A percentile compares a stretch with the other conserved stretches of the same genome.
phyloP scores from a whole-genome alignment of 192 early-diverging fungal genomes.

The Coemansia sp. region DNA sequence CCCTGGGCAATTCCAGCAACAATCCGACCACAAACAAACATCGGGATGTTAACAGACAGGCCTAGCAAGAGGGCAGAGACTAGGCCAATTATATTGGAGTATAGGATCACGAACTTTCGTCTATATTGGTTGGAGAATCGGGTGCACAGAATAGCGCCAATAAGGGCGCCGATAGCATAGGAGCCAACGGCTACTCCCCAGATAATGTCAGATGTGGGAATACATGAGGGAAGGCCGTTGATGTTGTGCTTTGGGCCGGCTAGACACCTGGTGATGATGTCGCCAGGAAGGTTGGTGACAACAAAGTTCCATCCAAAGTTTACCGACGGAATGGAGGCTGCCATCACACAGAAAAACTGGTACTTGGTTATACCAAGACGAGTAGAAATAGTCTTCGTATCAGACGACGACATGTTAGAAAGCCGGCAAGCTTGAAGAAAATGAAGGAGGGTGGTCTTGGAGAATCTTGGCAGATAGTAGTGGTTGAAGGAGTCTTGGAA shows the following conservation, averaged over 20 bases:
- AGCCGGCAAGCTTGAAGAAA: not conserved
- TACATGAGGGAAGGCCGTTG: constrained; percentile 29
- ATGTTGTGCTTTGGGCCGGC: constrained; percentile 21
- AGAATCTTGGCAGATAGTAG: not conserved
- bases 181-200: constrained; percentile 59
- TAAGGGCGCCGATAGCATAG: constrained; percentile 61
- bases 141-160: constrained; percentile 62
- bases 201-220: constrained; percentile 32
- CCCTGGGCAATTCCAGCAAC: constrained; percentile 70
- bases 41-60: constrained; percentile 57
- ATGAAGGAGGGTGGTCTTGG: not conserved
- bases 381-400: not conserved
- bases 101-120: constrained; percentile 62
- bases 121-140: constrained; percentile 59
- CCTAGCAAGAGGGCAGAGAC: constrained; percentile 60
- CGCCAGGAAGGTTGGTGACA: constrained; percentile 58
- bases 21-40: constrained; percentile 68
- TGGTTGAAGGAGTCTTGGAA: not conserved
- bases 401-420: not conserved
- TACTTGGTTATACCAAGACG: constrained; percentile 42
- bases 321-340: constrained; percentile 35
- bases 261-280: constrained; percentile 51
- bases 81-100: constrained; percentile 64
- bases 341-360: constrained; percentile 49
- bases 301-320: constrained; percentile 56